Evolutionary conservation across 345 rosid species (phyloP), one percentile per base, ranked within the genome.

Genomic region (Lepidium aucheri): DNA sequence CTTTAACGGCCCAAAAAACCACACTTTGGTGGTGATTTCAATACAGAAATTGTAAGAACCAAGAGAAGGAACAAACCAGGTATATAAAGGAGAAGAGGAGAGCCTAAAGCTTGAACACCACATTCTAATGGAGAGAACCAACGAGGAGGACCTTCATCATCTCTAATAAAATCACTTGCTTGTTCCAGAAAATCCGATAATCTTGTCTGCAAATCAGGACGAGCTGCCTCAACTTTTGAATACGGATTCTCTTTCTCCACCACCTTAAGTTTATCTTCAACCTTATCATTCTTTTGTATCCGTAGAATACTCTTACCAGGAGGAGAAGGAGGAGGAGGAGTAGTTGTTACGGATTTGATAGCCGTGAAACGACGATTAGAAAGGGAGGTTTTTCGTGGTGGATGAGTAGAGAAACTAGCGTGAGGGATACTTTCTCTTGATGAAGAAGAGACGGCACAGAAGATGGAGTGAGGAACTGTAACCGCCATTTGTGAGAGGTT

Each of bases 41-140:
- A 24, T 24, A 24, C 26, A 24, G 26, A 24, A 20, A 24, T 24
- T 24, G 26, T 0, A 24, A 24, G 26, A 24, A 24, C 26, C 26
- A 24, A 53, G 46, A 70, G 3, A 1, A 64, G 69, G 50, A 1
- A 64, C 71, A 50, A 63, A 82, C 88, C 88, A 12, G 88, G 85
- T 60, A 82, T 59, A 44, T 32, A 82, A 2, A 86, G 80, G 17
- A 86, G 88, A 30, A 84, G 80, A 67, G 88, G 88, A 53, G 81
- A 80, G 44, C 57, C 39, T 5, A 14, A 62, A 41, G 72, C 30
- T 4, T 62, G 76, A 38, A 76, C 41, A 5, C 63, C 49, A 20
- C 81, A 79, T 39, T 84, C 84, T 40, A 86, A 63, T 1, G 88
- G 89, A 26, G 86, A 79, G 78, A 86, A 82, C 88, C 92, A 86